Percentiles rank a stretch among this genome's conserved stretches.
Evolutionary conservation across 2,329 filamentous ascomycete species (phyloP).

Genomic region (Nannizziopsis arthrosporioides): DNA sequence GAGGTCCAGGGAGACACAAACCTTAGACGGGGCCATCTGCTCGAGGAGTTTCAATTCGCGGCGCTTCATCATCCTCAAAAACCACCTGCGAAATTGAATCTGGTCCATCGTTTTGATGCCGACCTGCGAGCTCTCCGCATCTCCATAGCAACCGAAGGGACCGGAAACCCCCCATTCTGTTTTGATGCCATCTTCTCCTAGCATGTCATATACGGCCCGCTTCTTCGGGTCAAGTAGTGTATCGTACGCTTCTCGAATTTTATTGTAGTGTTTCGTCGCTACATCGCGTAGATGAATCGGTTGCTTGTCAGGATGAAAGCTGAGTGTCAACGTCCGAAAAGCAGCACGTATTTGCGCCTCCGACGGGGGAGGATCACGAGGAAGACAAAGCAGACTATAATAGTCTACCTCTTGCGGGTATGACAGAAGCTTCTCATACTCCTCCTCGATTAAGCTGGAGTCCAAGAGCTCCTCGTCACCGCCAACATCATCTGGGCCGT

Average conservation of each 20-base stretch:
- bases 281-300: conserved; percentile 28
- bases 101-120: conserved; percentile 30
- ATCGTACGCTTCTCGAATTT: conserved; percentile 33
- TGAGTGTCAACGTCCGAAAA: conserved; percentile 33
- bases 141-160: conserved; percentile 24
- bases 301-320: conserved; percentile 38
- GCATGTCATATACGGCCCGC: conserved; percentile 33
- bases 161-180: conserved; percentile 28
- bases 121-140: conserved; percentile 23
- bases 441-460: conserved; percentile 4
- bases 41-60: conserved; percentile 29
- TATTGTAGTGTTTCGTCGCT: conserved; percentile 29
- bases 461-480: neutral
- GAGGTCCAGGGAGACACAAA: conserved; percentile 17
- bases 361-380: conserved; percentile 30
- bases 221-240: conserved; percentile 33
- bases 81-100: conserved; percentile 33
- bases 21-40: conserved; percentile 28
- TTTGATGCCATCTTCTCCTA: conserved; percentile 32
- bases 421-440: conserved; percentile 12
- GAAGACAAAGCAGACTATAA: conserved; percentile 32
- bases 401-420: conserved; percentile 25
- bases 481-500: neutral
- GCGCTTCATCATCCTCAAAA: conserved; percentile 31
- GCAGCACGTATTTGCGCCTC: conserved; percentile 34